Percentiles rank a stretch among this genome's conserved stretches.
Evolutionary conservation across 1,139 yeast genomes (phyloP).

Genomic region (Suhomyces wounanorum): DNA sequence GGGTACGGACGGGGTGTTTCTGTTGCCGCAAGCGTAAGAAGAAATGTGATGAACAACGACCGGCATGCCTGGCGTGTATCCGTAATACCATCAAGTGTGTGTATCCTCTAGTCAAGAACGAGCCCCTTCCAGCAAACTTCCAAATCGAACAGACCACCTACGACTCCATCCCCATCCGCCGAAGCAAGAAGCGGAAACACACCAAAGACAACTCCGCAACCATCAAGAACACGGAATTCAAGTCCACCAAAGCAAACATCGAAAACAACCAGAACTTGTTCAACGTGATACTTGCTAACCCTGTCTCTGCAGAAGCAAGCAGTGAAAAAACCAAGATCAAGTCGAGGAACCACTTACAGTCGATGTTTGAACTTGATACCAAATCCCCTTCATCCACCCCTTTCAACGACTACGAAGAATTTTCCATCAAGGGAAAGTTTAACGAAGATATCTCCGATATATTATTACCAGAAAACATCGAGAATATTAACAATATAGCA

Average conservation of each 20-base stretch:
- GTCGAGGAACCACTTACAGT: slow-evolving; percentile 1
- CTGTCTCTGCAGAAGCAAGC: slow-evolving; percentile 8
- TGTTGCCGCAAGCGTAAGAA: slow-evolving; percentile 51
- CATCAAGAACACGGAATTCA: neutral
- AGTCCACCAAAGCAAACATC: neutral
- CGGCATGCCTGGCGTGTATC: slow-evolving; percentile 40
- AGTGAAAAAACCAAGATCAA: slow-evolving; percentile 6
- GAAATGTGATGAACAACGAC: slow-evolving; percentile 49
- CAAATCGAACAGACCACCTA: slow-evolving; percentile 21
- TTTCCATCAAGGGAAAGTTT: neutral
- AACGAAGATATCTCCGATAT: neutral
- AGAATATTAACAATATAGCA: neutral
- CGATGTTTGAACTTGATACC: slow-evolving; percentile 4
- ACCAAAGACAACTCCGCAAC: neutral
- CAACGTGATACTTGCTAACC: slow-evolving; percentile 16
- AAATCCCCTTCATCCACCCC: neutral
- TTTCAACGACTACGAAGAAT: neutral
- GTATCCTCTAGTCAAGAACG: slow-evolving; percentile 37
- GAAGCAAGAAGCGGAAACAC: slow-evolving; percentile 2
- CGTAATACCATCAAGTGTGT: slow-evolving; percentile 40
- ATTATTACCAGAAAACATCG: neutral
- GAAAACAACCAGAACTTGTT: slow-evolving; percentile 12
- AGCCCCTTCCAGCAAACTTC: slow-evolving; percentile 33
- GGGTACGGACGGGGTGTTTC: slow-evolving; percentile 48
- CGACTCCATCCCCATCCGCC: slow-evolving; percentile 8